Evolutionary conservation across 2,329 filamentous ascomycete genomes (phyloP).

Genomic region (Pleoardoris graminearum): DNA sequence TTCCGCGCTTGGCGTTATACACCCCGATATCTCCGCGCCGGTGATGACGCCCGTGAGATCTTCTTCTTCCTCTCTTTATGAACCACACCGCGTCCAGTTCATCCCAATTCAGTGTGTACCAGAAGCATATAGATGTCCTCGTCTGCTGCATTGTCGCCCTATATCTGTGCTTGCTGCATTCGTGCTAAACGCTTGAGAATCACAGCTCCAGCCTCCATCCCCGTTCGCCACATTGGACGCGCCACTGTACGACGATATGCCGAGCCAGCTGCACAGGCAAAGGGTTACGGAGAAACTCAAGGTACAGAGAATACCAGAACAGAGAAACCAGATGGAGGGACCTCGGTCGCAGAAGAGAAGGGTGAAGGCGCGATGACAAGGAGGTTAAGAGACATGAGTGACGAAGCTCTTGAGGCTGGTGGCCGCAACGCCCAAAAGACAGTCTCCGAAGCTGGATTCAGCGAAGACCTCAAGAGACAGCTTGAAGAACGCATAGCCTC

Average conservation of each 20-base stretch:
- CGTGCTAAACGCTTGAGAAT: slow-evolving; percentile 33
- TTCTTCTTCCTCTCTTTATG: slow-evolving; percentile 9
- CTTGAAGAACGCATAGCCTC: slow-evolving; percentile 63
- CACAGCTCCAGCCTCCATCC: slow-evolving; percentile 9
- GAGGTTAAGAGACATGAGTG: slow-evolving; percentile 62
- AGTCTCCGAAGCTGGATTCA: slow-evolving; percentile 65
- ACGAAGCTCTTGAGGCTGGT: slow-evolving; percentile 60
- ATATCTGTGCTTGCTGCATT: slow-evolving; percentile 47
- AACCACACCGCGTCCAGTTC: not conserved
- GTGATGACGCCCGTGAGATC: slow-evolving; percentile 21
- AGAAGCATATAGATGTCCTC: slow-evolving; percentile 34
- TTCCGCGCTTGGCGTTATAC: slow-evolving; percentile 12
- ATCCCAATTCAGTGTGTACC: slow-evolving; percentile 2
- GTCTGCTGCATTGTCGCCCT: slow-evolving; percentile 22
- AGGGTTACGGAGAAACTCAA: slow-evolving; percentile 10
- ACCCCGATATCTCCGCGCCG: slow-evolving; percentile 3
- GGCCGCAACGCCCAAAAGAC: slow-evolving; percentile 59
- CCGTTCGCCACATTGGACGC: slow-evolving; percentile 12
- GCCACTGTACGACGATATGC: slow-evolving; percentile 26
- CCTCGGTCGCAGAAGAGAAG: slow-evolving; percentile 17
- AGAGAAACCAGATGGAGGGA: not conserved
- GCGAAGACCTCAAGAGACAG: slow-evolving; percentile 61
- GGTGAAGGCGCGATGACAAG: slow-evolving; percentile 61
- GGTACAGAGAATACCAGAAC: not conserved
- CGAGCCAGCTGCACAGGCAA: slow-evolving; percentile 23